Evolutionary conservation across 2,329 filamentous ascomycete genomes (phyloP).

Genomic region (Periconia sp.): DNA sequence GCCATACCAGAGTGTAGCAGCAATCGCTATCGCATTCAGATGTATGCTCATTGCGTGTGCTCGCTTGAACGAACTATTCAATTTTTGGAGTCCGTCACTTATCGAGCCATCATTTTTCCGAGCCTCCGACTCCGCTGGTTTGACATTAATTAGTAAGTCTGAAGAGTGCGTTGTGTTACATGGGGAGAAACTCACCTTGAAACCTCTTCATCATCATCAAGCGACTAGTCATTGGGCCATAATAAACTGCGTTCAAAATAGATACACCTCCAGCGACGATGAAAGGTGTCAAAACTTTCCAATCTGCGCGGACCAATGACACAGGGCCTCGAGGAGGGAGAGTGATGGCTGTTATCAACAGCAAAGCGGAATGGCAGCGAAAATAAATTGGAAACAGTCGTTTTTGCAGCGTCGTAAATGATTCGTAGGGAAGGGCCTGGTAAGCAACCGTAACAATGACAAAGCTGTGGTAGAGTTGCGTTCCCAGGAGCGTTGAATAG

Average conservation of each 20-base stretch:
- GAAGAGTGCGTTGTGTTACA: not conserved
- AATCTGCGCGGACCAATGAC: constrained; percentile 23
- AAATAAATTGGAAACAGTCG: constrained; percentile 47
- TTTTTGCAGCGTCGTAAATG: constrained; percentile 45
- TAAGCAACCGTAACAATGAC: constrained; percentile 45
- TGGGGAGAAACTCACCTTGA: constrained; percentile 21
- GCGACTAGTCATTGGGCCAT: constrained; percentile 37
- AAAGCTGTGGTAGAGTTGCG: constrained; percentile 45
- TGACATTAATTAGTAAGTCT: constrained; percentile 5
- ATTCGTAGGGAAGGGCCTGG: constrained; percentile 35
- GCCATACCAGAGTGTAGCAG: constrained; percentile 31
- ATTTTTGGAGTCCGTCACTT: constrained; percentile 18
- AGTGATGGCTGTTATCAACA: constrained; percentile 37
- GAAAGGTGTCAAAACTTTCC: constrained; percentile 28
- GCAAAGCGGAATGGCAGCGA: constrained; percentile 38
- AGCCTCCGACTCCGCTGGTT: constrained; percentile 20
- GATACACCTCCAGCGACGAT: constrained; percentile 33
- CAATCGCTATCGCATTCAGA: constrained; percentile 44
- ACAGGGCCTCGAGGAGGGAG: constrained; percentile 35
- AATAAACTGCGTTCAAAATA: constrained; percentile 39
- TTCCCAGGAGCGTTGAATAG: constrained; percentile 45
- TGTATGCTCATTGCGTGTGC: constrained; percentile 49
- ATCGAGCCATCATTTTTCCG: not conserved
- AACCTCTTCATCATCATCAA: constrained; percentile 40
- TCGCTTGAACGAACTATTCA: constrained; percentile 39